Base-by-base conservation (phyloP, 257 asterid species). In the Mentha longifolia region DNA sequence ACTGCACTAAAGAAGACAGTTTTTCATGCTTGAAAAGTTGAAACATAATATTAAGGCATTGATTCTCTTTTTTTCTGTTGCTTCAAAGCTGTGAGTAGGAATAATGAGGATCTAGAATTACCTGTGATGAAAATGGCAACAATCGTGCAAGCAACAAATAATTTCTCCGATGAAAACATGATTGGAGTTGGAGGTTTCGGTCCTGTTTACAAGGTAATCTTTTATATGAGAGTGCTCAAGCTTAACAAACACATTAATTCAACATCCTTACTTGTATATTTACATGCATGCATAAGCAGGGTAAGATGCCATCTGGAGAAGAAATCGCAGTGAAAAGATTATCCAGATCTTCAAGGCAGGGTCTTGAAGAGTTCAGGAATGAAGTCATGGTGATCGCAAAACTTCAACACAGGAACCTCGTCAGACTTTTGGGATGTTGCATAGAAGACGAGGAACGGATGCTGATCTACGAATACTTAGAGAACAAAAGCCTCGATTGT, bases 141-240 rank as follows among this genome's bases (percentile, higher is more conserved):
- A 9, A 39, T 80, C 54, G 54, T 55, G 67, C 67, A 69, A 14
- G 85, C 87, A 3, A 77, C 85, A 13, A 65, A 72, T 51, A 75
- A 78, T 49, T 80, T 83, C 72, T 80, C 85, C 9, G 33, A 20
- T 16, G 65, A 76, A 30, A 82, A 82, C 30, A 54, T 65, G n/a
- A 8, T 73, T 15, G 77, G 77, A 17, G 42, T 65, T 54, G 77
- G 77, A 20, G 77, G 84, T 9, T 83, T 77, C 39, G 87, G 87
- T 51, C 77, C 79, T 55, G 83, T 83, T 50, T 81, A 78, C 83
- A 52, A 16, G 56, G 56, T 50, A 50, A 5, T 49, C 2, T 49
- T 0, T 1, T 42, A 42, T 42, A 42, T 42, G 14, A 42, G 10
- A 49, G 22, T 49, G 25, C 22, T 49, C 10, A 49, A 49, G 0